Evolutionary conservation across 257 asterid species (phyloP).

Genomic region (Scutellaria galericulata): DNA sequence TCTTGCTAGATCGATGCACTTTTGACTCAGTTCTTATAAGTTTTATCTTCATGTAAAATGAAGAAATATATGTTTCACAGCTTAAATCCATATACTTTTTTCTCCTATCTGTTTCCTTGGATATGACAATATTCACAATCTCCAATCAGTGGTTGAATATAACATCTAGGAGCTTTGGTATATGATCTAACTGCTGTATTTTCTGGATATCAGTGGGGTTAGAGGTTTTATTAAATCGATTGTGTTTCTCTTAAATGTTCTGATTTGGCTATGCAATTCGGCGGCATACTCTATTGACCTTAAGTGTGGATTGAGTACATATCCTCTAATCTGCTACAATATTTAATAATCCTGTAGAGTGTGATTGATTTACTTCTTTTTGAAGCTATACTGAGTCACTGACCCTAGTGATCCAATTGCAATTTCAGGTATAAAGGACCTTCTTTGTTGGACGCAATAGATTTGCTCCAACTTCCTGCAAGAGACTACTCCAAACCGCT

Average conservation of each 20-base stretch:
- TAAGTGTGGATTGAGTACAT: slow-evolving; percentile 1
- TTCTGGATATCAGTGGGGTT: background rate
- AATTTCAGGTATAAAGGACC: slow-evolving; percentile 82
- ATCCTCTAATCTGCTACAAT: slow-evolving; percentile 8
- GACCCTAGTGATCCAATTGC: slow-evolving; percentile 16
- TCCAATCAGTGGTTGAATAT: slow-evolving; percentile 12
- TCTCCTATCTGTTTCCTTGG: background rate
- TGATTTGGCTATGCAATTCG: slow-evolving; percentile 12
- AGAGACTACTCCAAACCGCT: slow-evolving; percentile 86
- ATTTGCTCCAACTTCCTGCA: slow-evolving; percentile 81
- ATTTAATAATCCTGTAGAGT: slow-evolving; percentile 25
- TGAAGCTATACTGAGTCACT: slow-evolving; percentile 27
- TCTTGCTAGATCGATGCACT: slow-evolving; percentile 20
- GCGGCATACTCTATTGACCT: background rate
- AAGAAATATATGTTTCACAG: slow-evolving; percentile 12
- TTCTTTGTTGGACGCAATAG: slow-evolving; percentile 82
- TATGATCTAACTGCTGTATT: slow-evolving; percentile 11
- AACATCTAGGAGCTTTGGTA: background rate
- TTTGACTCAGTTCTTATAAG: slow-evolving; percentile 4
- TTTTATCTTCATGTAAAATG: slow-evolving; percentile 22
- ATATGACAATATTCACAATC: slow-evolving; percentile 15
- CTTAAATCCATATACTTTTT: slow-evolving; percentile 11
- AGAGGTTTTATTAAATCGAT: background rate
- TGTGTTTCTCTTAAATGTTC: background rate
- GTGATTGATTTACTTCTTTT: slow-evolving; percentile 9